Evolutionary conservation across 2,329 filamentous ascomycete species (phyloP).

Genomic region (Emergomyces pasteurianus): DNA sequence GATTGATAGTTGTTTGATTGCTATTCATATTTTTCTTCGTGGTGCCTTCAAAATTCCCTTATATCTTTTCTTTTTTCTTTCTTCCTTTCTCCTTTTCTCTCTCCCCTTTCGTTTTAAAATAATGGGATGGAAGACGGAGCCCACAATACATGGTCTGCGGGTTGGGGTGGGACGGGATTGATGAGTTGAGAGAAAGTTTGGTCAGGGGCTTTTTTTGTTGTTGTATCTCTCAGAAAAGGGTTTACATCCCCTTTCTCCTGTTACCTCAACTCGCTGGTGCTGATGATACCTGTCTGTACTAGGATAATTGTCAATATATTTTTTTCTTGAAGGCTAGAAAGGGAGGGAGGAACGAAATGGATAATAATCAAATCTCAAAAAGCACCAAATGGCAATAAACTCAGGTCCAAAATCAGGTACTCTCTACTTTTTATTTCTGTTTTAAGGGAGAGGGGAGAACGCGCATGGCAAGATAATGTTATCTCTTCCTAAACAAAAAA

Average conservation of each 20-base stretch:
- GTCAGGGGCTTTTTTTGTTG: not conserved
- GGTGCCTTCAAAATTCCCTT: too few relatives aligned
- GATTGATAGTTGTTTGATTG: not conserved
- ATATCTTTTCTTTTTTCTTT: not conserved
- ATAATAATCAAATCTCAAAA: not conserved
- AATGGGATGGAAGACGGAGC: not conserved
- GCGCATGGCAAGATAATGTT: too few relatives aligned
- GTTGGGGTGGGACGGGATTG: not conserved
- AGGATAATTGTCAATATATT: not conserved
- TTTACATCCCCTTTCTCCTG: too few relatives aligned
- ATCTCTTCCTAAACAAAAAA: too few relatives aligned
- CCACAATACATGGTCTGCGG: not conserved
- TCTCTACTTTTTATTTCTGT: too few relatives aligned
- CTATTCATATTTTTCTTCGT: not conserved
- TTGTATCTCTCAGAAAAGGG: too few relatives aligned
- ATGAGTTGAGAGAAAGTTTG: not conserved
- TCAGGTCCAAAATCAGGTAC: too few relatives aligned
- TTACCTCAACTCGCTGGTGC: not conserved
- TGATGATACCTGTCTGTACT: not conserved
- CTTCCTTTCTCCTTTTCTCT: not conserved
- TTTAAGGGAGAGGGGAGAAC: too few relatives aligned
- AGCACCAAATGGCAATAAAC: not conserved
- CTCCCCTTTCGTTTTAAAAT: not conserved
- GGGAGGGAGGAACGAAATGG: too few relatives aligned
- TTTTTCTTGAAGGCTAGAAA: not conserved